phyloP scores from a whole-genome alignment of 2,329 filamentous ascomycete genomes.

The Apiospora arundinis region DNA sequence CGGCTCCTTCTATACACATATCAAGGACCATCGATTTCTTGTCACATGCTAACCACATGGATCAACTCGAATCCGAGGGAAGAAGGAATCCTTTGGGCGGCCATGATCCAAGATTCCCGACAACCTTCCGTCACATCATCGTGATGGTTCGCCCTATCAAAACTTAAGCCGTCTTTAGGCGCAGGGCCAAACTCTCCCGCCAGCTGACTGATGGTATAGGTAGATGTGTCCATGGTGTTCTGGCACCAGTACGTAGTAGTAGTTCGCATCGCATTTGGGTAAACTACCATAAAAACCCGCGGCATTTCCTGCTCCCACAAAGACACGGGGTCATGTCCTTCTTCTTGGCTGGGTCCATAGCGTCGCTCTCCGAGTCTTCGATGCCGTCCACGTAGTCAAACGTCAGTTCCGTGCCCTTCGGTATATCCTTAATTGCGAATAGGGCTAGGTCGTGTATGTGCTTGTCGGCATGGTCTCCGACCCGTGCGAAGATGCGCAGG shows the following conservation, averaged over 20 bases:
- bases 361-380: constrained; percentile 55
- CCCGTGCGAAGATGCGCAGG: constrained; percentile 78
- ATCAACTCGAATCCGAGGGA: background rate
- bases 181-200: constrained; percentile 9
- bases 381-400: constrained; percentile 80
- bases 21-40: background rate
- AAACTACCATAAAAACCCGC: constrained; percentile 71
- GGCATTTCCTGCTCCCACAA: constrained; percentile 70
- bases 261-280: background rate
- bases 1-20: background rate
- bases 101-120: background rate
- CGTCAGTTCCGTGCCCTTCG: constrained; percentile 71
- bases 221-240: background rate
- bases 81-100: background rate
- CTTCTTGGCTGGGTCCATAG: constrained; percentile 54
- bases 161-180: background rate
- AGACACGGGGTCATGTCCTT: constrained; percentile 64
- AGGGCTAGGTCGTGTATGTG: constrained; percentile 78
- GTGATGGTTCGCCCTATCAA: background rate
- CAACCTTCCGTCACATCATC: constrained; percentile 8
- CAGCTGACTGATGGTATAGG: background rate
- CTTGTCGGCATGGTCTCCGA: constrained; percentile 77
- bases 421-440: constrained; percentile 73
- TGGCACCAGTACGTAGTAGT: background rate
- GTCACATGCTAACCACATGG: constrained; percentile 3